A percentile compares a stretch with the other conserved stretches of the same genome.
Conservation (phyloP, 441 rosid species). For the Hura crepitans region DNA sequence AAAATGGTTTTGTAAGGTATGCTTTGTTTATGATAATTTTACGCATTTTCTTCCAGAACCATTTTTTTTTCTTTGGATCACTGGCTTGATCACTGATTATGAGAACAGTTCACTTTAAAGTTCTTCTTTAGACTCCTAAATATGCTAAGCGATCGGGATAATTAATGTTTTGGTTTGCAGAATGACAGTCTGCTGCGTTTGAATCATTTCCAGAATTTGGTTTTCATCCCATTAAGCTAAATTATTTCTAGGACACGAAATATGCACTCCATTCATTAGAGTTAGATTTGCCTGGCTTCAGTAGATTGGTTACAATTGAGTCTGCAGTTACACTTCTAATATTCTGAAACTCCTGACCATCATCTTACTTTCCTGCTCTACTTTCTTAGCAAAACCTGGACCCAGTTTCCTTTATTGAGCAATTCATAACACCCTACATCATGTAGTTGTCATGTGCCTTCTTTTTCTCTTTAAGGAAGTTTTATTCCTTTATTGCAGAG, state of each 20-base stretch:
- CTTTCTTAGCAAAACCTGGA: neutral
- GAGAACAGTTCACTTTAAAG: neutral
- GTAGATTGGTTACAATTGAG: too few relatives aligned
- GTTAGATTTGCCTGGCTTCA: too few relatives aligned
- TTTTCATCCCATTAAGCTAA: too few relatives aligned
- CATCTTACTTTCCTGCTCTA: neutral
- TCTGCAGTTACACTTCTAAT: neutral
- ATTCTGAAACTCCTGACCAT: neutral
- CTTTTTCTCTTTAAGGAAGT: neutral
- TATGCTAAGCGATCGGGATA: too few relatives aligned
- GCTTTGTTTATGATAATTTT: too few relatives aligned
- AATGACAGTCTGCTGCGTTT: too few relatives aligned
- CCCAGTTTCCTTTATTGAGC: neutral
- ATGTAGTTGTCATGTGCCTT: neutral
- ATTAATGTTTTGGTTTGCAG: neutral
- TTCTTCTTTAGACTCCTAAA: neutral
- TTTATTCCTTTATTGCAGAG: neutral
- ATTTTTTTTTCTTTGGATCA: neutral
- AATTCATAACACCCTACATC: neutral
- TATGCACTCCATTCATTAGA: too few relatives aligned
- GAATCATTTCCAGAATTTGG: too few relatives aligned
- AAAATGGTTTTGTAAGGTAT: conserved; percentile 82
- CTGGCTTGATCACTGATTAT: conserved; percentile 1
- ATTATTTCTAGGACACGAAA: too few relatives aligned
- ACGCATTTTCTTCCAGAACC: too few relatives aligned